These are phyloP conservation scores for Rossbeevera mucosa DNA, from an alignment of 768 basidiomycete genomes.

Conservation along the genomic window DNA sequence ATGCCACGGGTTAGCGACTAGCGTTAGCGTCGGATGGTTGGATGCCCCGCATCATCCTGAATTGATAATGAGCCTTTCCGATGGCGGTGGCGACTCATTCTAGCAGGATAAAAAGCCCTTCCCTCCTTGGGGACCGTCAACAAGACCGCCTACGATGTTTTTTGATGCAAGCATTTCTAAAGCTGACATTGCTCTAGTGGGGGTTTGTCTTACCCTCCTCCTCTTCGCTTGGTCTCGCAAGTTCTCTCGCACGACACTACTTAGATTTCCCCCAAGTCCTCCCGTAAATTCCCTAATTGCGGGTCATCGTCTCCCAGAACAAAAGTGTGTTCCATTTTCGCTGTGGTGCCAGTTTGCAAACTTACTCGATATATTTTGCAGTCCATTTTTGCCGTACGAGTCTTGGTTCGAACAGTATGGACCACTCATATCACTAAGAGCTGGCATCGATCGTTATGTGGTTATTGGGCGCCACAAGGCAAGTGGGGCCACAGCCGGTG, in stretches of 20 bases:
- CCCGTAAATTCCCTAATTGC: not conserved
- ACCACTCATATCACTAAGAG: constrained; percentile 49
- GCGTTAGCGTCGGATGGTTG: not conserved
- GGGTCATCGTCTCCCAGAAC: constrained; percentile 1
- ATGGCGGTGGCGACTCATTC: not conserved
- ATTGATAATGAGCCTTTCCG: not conserved
- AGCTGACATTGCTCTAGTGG: not conserved
- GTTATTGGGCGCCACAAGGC: constrained; percentile 19
- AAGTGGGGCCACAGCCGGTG: not conserved
- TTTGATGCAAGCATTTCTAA: not conserved
- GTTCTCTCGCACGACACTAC: not conserved
- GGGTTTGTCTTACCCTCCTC: not conserved
- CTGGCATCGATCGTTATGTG: constrained; percentile 31
- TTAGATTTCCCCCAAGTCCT: constrained; percentile 8
- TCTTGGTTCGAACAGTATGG: constrained; percentile 56
- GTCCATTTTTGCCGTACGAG: constrained; percentile 30
- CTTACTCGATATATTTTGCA: not conserved
- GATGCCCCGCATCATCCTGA: not conserved
- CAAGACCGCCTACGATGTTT: not conserved
- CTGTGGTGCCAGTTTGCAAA: not conserved
- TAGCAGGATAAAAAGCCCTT: not conserved
- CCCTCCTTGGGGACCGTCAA: not conserved
- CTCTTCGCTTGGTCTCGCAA: constrained; percentile 1
- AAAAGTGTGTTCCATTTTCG: constrained; percentile 4
- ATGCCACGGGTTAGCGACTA: not conserved